Conservation (phyloP, 306 rosid species). For the Cajanus cajan region DNA sequence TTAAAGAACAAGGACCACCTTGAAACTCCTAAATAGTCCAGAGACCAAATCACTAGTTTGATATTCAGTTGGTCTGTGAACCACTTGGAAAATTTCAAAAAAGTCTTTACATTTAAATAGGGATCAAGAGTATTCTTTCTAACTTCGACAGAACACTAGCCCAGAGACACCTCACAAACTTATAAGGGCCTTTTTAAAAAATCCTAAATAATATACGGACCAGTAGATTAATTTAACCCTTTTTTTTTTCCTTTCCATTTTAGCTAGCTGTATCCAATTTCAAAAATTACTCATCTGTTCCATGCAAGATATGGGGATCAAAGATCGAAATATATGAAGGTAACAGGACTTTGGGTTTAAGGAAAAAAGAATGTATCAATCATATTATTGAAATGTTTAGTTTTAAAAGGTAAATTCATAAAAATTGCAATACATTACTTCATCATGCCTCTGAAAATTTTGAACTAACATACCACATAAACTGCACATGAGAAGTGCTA, state of each 20-base stretch:
- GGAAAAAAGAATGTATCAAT: background rate
- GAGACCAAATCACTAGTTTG: background rate
- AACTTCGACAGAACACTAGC: background rate
- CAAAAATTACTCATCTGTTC: background rate
- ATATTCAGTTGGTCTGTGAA: background rate
- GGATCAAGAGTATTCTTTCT: background rate
- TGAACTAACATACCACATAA: slow-evolving; percentile 65
- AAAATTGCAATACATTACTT: background rate
- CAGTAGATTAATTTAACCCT: background rate
- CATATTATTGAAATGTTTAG: slow-evolving; percentile 12
- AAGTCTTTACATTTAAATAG: background rate
- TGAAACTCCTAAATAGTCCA: background rate
- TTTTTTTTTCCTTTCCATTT: background rate
- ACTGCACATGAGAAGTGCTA: slow-evolving; percentile 55
- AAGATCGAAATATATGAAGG: slow-evolving; percentile 6
- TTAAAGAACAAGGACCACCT: background rate
- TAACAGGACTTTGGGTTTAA: background rate
- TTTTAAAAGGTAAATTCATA: background rate
- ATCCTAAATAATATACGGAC: background rate
- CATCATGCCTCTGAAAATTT: slow-evolving; percentile 13
- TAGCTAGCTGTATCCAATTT: background rate
- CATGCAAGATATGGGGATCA: background rate
- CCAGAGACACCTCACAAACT: background rate
- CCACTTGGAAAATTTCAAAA: background rate
- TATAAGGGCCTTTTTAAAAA: background rate